A percentile compares a stretch with the other conserved stretches of the same genome.
Conservation (phyloP, 2,329 filamentous ascomycete genomes). For the Phaeosphaeriaceae sp. region DNA sequence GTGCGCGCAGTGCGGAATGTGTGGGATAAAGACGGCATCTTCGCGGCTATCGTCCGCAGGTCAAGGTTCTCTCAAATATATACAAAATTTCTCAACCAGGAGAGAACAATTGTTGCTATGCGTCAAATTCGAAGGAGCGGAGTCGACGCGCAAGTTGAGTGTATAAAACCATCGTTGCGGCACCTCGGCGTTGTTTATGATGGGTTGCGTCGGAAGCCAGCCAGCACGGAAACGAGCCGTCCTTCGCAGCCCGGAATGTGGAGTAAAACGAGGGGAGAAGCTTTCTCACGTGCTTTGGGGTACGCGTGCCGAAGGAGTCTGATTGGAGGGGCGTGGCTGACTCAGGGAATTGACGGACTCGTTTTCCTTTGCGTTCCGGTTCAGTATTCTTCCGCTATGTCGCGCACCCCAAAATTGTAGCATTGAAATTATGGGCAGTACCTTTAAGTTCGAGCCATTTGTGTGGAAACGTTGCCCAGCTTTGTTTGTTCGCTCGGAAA, state of each 20-base stretch:
- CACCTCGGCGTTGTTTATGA: constrained; percentile 14
- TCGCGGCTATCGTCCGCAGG: neutral
- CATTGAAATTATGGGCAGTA: neutral
- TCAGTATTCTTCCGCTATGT: neutral
- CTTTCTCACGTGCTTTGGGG: constrained; percentile 7
- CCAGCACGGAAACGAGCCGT: constrained; percentile 15
- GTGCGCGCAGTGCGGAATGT: constrained; percentile 43
- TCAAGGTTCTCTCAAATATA: neutral
- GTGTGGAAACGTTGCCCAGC: too few species aligned
- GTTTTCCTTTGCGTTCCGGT: constrained; percentile 8
- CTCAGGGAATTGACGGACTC: constrained; percentile 18
- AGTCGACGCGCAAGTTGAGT: neutral
- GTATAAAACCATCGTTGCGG: neutral
- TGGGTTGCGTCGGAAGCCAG: constrained; percentile 20
- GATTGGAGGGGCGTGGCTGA: constrained; percentile 15
- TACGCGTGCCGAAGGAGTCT: neutral
- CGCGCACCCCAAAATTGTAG: too few species aligned
- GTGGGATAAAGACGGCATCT: constrained; percentile 47
- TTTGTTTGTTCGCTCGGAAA: too few species aligned
- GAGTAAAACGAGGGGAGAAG: constrained; percentile 11
- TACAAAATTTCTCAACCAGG: neutral
- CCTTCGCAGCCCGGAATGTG: neutral
- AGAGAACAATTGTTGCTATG: neutral
- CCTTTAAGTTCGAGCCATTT: neutral
- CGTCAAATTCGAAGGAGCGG: neutral